These are phyloP conservation scores for Podila epicladia DNA, from an alignment of 192 early-diverging fungal genomes.

Conservation along the genomic window DNA sequence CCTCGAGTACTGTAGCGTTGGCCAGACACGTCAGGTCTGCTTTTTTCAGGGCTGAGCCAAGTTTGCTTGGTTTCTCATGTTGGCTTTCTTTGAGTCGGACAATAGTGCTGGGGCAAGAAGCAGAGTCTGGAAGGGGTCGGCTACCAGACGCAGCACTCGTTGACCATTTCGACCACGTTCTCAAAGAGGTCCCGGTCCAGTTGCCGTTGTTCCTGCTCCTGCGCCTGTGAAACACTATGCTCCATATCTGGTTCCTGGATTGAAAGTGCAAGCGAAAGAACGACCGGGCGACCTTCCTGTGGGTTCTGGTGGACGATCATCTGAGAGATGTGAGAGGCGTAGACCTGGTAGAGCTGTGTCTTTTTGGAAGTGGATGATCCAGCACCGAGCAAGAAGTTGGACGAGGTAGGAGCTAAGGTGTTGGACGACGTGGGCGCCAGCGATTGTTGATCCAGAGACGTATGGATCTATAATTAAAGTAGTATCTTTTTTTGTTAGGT, in stretches of 20 bases:
- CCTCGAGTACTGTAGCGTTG: too few species aligned
- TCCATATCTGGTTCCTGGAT: constrained; percentile 37
- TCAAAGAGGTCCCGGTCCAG: constrained; percentile 54
- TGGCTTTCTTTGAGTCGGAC: too few species aligned
- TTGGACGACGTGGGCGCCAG: constrained; percentile 6
- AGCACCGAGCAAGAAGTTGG: constrained; percentile 55
- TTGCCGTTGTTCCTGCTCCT: constrained; percentile 25
- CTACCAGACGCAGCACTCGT: constrained; percentile 55
- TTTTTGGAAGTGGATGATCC: constrained; percentile 45
- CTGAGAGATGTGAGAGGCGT: constrained; percentile 60
- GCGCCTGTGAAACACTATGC: background rate
- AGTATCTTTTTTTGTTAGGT: too few species aligned
- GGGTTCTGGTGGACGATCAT: constrained; percentile 62
- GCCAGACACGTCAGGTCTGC: too few species aligned
- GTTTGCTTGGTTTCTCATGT: too few species aligned
- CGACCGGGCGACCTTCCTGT: constrained; percentile 52
- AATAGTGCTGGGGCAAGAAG: background rate
- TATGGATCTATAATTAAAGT: constrained; percentile 47
- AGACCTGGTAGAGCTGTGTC: constrained; percentile 58
- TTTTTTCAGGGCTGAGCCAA: too few species aligned
- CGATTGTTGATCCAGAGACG: constrained; percentile 53
- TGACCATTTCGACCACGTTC: constrained; percentile 49
- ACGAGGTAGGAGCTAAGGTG: constrained; percentile 21
- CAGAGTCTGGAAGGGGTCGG: background rate
- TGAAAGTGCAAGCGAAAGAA: constrained; percentile 58